These are phyloP conservation scores for Camelina neglecta DNA, from an alignment of 345 rosid species.

Conservation along the genomic window DNA sequence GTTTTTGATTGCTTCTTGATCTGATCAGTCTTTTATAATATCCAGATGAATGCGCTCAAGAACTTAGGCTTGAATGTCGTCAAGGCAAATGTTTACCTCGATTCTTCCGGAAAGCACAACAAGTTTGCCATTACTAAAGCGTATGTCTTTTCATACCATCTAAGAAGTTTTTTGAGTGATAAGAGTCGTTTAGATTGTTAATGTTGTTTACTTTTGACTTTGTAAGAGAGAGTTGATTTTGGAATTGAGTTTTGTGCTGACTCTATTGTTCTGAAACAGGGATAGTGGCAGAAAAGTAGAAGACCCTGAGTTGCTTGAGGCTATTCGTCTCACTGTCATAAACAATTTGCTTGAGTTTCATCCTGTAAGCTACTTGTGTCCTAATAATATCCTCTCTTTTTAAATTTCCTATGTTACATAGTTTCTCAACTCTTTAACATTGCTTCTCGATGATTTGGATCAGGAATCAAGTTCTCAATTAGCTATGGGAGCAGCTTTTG, in stretches of 20 bases:
- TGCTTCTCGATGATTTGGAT: constrained; percentile 10
- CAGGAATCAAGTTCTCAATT: constrained; percentile 98
- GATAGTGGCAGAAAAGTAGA: constrained; percentile 92
- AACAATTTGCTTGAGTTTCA: constrained; percentile 90
- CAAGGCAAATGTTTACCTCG: constrained; percentile 87
- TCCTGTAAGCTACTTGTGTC: constrained; percentile 61
- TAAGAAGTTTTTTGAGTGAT: not conserved
- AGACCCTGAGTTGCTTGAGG: constrained; percentile 94
- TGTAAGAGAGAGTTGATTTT: constrained; percentile 3
- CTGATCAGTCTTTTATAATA: constrained; percentile 21
- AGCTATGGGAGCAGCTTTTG: constrained; percentile 96
- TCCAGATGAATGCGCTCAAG: constrained; percentile 88
- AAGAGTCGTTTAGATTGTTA: not conserved
- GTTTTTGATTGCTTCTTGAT: not conserved
- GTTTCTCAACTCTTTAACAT: constrained; percentile 27
- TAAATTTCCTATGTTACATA: not conserved
- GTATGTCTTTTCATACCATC: constrained; percentile 53
- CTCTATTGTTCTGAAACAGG: constrained; percentile 47
- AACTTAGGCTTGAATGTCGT: constrained; percentile 92
- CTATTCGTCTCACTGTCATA: constrained; percentile 93
- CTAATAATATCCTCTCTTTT: constrained; percentile 11
- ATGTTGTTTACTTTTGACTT: not conserved
- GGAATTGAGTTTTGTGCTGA: not conserved
- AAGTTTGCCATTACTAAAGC: constrained; percentile 78
- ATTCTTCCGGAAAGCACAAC: constrained; percentile 97